Percentiles rank a stretch among this genome's conserved stretches.
Evolutionary conservation across 805 yeast species (phyloP).

Genomic region (Monosporozyma aquatica): DNA sequence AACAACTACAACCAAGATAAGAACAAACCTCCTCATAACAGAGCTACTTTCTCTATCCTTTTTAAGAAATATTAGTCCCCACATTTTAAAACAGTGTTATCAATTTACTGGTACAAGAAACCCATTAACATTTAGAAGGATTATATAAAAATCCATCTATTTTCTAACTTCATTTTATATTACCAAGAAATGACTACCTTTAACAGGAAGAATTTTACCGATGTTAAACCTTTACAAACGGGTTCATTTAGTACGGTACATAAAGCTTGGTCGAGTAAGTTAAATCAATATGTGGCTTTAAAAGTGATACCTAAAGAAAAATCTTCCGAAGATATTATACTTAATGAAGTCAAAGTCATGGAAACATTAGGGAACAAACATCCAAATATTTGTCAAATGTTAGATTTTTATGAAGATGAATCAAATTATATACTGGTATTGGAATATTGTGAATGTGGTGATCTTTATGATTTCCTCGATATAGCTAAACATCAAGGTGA

Average conservation of each 20-base stretch:
- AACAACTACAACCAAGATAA: too few species aligned
- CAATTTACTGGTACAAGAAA: too few species aligned
- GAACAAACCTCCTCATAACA: too few species aligned
- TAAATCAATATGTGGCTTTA: constrained; percentile 22
- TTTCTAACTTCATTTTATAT: too few species aligned
- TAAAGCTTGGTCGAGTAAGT: constrained; percentile 19
- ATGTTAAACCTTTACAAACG: constrained; percentile 20
- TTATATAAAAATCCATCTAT: too few species aligned
- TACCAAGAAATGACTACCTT: constrained; percentile 1
- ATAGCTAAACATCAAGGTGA: constrained; percentile 14
- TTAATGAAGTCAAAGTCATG: constrained; percentile 30
- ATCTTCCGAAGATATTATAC: constrained; percentile 10
- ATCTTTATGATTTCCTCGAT: constrained; percentile 46
- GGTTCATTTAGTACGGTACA: constrained; percentile 30
- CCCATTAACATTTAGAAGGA: too few species aligned
- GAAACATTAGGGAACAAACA: constrained; percentile 34
- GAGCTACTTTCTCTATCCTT: too few species aligned
- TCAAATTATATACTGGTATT: constrained; percentile 47
- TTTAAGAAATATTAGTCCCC: too few species aligned
- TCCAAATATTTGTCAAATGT: constrained; percentile 47
- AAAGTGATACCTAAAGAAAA: constrained; percentile 22
- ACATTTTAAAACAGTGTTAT: too few species aligned
- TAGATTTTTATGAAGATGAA: constrained; percentile 48
- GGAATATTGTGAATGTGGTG: constrained; percentile 61
- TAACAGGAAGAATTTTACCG: constrained; percentile 10